Evolutionary conservation across 2,329 filamentous ascomycete species (phyloP), one percentile per base, ranked within the genome.

Genomic region (Phyllosticta citriasiana): DNA sequence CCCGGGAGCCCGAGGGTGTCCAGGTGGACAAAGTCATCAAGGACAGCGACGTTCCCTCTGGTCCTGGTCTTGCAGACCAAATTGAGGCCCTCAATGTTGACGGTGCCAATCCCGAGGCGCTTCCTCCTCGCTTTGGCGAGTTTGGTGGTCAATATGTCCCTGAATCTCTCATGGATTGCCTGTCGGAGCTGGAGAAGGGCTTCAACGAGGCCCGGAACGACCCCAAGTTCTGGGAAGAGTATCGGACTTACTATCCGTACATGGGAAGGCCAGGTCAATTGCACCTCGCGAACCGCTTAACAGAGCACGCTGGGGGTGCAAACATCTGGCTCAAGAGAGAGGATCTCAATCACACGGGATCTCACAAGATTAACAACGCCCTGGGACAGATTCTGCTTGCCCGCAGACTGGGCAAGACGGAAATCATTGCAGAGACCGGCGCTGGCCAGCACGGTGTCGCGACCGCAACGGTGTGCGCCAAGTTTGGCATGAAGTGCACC

Each of bases 361-460:
- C 89, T 65, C 94, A 99, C 82, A 99, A 99, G 83, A 97, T 99
- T 81, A 99, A 99, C 81, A 99, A 99, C 70, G 94, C 94, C 0
- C 80, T 99, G 8, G 94, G 94, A 2, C 94, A 99, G 75, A 86
- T 97, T 56, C 83, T 99, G 14, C 79, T 99, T 50, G 94, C 94
- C 1, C 83, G 83, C 68, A 82, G 91, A 64, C 78, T 99, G 56
- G 94, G 94, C 57, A 99, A 99, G 83, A 97, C 87, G 5, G 88
- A 91, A 73, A 97, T 99, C 69, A 99, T 99, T 68, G 94, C 94
- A 56, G 94, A 99, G 78, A 99, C 94, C 16, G 94, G 94, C 67
- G 94, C 94, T 59, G 94, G 94, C 19, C 94, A 99, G 78, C 94
- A 99, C 76, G 94, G 94, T 79, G 94, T 99, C 47, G 94, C 94